Evolutionary conservation across 2,329 filamentous ascomycete species (phyloP).

Genomic region (Xylariaceae sp.): DNA sequence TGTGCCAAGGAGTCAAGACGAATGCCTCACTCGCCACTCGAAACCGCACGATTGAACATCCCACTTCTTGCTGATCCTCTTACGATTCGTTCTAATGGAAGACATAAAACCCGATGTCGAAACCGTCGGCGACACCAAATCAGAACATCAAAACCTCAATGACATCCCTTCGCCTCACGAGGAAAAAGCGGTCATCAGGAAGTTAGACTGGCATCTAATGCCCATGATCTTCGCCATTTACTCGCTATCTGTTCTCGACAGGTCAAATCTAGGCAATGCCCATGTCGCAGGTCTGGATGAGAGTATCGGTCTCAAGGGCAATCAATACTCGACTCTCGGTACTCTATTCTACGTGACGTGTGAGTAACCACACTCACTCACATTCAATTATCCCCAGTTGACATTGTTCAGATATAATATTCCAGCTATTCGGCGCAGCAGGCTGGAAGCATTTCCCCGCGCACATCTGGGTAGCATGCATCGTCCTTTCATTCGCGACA

Average conservation of each 20-base stretch:
- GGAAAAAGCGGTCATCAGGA: slow-evolving; percentile 8
- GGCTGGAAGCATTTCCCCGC: slow-evolving; percentile 21
- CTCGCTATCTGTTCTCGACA: slow-evolving; percentile 31
- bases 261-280: slow-evolving; percentile 27
- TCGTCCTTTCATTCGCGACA: slow-evolving; percentile 41
- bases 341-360: slow-evolving; percentile 26
- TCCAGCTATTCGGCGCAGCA: slow-evolving; percentile 10
- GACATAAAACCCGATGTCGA: neutral
- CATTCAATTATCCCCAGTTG: neutral
- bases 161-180: slow-evolving; percentile 9
- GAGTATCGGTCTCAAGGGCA: slow-evolving; percentile 21
- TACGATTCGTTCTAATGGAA: too few relatives aligned
- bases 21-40: too few relatives aligned
- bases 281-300: slow-evolving; percentile 29
- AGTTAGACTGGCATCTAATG: slow-evolving; percentile 20
- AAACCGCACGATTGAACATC: too few relatives aligned
- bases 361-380: neutral
- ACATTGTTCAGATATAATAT: slow-evolving; percentile 12
- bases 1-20: too few relatives aligned
- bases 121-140: neutral
- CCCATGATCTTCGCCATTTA: slow-evolving; percentile 27
- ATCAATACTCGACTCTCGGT: slow-evolving; percentile 26
- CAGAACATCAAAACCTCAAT: neutral
- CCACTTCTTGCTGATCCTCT: too few relatives aligned
- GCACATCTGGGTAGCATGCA: slow-evolving; percentile 38